Conservation (phyloP, 2,329 filamentous ascomycete genomes). For the Alternaria gansuensis region DNA sequence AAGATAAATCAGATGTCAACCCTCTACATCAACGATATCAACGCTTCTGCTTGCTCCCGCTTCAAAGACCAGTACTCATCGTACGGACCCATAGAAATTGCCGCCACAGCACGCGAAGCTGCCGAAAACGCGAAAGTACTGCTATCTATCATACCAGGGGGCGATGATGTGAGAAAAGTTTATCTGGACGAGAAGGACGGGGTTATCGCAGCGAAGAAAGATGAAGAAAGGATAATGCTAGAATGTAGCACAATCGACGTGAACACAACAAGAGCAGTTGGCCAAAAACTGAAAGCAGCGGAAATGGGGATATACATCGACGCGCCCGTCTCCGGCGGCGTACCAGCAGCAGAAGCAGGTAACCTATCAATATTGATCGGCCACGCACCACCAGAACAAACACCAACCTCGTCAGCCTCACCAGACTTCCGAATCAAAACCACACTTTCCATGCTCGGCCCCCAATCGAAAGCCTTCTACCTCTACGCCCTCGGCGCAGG, state of each 20-base stretch:
- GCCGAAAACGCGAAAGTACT: constrained; percentile 40
- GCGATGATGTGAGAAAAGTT: constrained; percentile 41
- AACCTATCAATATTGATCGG: constrained; percentile 43
- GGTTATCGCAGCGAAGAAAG: constrained; percentile 33
- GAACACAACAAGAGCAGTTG: constrained; percentile 38
- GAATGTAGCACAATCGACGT: constrained; percentile 50
- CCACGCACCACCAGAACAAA: constrained; percentile 26
- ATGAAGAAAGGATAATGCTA: constrained; percentile 36
- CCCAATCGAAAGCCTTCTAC: constrained; percentile 43
- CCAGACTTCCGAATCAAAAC: constrained; percentile 15
- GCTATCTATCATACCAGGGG: constrained; percentile 43
- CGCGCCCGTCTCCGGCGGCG: constrained; percentile 47
- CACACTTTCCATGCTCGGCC: constrained; percentile 36
- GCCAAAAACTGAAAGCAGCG: constrained; percentile 22
- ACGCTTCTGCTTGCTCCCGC: constrained; percentile 31
- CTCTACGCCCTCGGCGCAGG: constrained; percentile 41
- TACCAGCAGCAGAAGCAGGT: constrained; percentile 43
- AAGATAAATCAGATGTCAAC: constrained; percentile 34
- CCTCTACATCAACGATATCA: constrained; percentile 46
- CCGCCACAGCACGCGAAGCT: constrained; percentile 40
- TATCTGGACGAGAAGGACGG: constrained; percentile 41
- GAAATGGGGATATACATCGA: constrained; percentile 41
- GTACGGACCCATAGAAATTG: constrained; percentile 37
- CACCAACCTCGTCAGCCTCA: constrained; percentile 6
- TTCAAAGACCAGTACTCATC: constrained; percentile 35